phyloP scores from a whole-genome alignment of 2,329 filamentous ascomycete species.

The Nigrospora oryzae region DNA sequence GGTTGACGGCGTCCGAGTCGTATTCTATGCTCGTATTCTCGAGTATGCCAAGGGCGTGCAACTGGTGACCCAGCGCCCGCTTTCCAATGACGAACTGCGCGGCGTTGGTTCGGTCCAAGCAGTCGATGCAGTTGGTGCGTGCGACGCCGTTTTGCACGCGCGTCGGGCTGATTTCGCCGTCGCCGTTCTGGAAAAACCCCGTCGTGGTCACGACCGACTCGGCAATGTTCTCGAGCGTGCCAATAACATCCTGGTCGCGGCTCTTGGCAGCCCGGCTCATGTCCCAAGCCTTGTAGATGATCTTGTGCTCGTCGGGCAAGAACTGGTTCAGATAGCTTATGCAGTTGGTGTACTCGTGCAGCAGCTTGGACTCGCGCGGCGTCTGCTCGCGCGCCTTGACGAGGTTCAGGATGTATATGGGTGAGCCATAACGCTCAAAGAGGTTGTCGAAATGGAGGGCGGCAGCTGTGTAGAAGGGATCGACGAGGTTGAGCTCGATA shows the following conservation, averaged over 20 bases:
- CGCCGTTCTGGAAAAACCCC: conserved; percentile 92
- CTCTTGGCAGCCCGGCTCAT: conserved; percentile 95
- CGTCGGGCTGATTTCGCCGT: conserved; percentile 54
- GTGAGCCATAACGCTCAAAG: conserved; percentile 86
- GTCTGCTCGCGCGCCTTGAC: conserved; percentile 84
- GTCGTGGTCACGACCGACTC: conserved; percentile 79
- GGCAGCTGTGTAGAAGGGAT: conserved; percentile 90
- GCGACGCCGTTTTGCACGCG: conserved; percentile 85
- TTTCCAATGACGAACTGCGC: conserved; percentile 98
- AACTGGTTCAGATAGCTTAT: conserved; percentile 94
- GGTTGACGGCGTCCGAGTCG: conserved; percentile 89
- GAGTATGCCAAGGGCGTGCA: conserved; percentile 85
- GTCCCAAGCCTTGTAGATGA: conserved; percentile 92
- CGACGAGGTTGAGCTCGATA: conserved; percentile 89
- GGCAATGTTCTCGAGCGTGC: conserved; percentile 80
- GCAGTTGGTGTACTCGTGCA: conserved; percentile 79
- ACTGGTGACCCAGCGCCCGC: conserved; percentile 80
- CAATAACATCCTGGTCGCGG: conserved; percentile 88
- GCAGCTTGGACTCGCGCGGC: conserved; percentile 82
- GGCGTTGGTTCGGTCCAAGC: conserved; percentile 91
- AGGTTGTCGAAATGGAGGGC: conserved; percentile 92
- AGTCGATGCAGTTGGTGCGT: conserved; percentile 96
- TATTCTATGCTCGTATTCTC: conserved; percentile 74
- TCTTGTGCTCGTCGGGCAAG: conserved; percentile 72
- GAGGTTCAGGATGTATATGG: conserved; percentile 84